These are phyloP conservation scores for Lactarius quietus DNA, from an alignment of 768 basidiomycete genomes.

Conservation along the genomic window DNA sequence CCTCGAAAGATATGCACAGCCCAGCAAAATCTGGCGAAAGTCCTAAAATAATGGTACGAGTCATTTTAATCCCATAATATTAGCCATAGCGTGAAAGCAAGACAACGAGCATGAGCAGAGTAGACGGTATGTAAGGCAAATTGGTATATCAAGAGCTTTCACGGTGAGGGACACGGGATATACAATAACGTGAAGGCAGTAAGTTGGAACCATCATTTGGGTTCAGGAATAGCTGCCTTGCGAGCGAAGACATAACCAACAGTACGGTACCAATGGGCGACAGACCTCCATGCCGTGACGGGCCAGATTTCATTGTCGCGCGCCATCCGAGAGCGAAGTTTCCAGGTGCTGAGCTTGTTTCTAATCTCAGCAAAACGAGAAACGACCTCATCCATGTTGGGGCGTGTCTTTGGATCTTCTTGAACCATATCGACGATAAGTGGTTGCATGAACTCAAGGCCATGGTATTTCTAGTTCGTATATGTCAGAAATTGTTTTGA, in stretches of 20 bases:
- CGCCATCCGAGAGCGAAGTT: conserved; percentile 34
- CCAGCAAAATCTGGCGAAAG: too few relatives aligned
- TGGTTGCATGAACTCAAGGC: conserved; percentile 34
- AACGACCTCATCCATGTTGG: conserved; percentile 32
- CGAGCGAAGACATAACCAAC: neutral
- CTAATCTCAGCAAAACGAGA: conserved; percentile 30
- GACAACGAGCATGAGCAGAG: neutral
- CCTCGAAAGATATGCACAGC: too few relatives aligned
- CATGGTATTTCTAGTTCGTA: conserved; percentile 15
- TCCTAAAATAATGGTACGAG: too few relatives aligned
- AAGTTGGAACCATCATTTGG: neutral
- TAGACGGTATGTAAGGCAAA: neutral
- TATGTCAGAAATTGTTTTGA: neutral
- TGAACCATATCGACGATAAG: conserved; percentile 35
- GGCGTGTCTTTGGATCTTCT: conserved; percentile 34
- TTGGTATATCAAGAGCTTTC: neutral
- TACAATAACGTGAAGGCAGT: neutral
- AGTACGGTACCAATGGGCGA: neutral
- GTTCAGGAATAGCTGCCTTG: conserved; percentile 13
- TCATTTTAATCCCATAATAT: neutral
- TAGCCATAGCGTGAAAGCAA: neutral
- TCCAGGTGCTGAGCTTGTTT: conserved; percentile 26
- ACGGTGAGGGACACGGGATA: neutral
- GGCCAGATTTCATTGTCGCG: neutral
- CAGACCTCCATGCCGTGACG: neutral